Percentiles rank a stretch among this genome's conserved stretches.
phyloP scores from a whole-genome alignment of 345 rosid genomes.

The Noccaea bulbosa region DNA sequence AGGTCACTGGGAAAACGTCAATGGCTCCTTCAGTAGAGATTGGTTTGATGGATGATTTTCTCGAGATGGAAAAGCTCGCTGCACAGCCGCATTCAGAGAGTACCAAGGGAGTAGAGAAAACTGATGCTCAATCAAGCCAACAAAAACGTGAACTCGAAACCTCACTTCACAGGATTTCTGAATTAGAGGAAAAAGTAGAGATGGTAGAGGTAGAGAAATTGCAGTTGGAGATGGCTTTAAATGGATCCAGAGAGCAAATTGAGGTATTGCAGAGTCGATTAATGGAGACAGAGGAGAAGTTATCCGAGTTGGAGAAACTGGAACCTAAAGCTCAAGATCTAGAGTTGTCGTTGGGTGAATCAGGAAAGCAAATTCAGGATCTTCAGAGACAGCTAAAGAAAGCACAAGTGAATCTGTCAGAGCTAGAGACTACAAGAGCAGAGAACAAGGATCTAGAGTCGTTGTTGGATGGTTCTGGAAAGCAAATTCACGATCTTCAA shows the following conservation, averaged over 20 bases:
- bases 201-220: slow-evolving; percentile 47
- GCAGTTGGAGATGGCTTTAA: slow-evolving; percentile 45
- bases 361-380: slow-evolving; percentile 32
- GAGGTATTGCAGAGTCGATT: slow-evolving; percentile 37
- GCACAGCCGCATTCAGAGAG: slow-evolving; percentile 47
- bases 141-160: slow-evolving; percentile 56
- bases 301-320: slow-evolving; percentile 47
- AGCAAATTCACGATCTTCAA: slow-evolving; percentile 42
- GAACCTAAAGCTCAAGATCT: slow-evolving; percentile 53
- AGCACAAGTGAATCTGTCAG: slow-evolving; percentile 46
- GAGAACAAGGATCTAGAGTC: slow-evolving; percentile 56
- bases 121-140: slow-evolving; percentile 41
- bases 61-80: slow-evolving; percentile 92
- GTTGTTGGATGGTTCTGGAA: slow-evolving; percentile 48
- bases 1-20: slow-evolving; percentile 42
- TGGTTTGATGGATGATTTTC: slow-evolving; percentile 94
- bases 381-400: slow-evolving; percentile 48
- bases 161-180: slow-evolving; percentile 55
- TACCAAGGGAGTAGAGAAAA: slow-evolving; percentile 42
- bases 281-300: slow-evolving; percentile 31
- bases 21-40: slow-evolving; percentile 53
- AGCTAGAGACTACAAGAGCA: slow-evolving; percentile 54
- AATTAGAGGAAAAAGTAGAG: slow-evolving; percentile 64
- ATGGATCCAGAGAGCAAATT: slow-evolving; percentile 34
- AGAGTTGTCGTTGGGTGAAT: slow-evolving; percentile 48